These are phyloP conservation scores for Cardamine occulta DNA, from an alignment of 345 rosid genomes.

Conservation along the genomic window DNA sequence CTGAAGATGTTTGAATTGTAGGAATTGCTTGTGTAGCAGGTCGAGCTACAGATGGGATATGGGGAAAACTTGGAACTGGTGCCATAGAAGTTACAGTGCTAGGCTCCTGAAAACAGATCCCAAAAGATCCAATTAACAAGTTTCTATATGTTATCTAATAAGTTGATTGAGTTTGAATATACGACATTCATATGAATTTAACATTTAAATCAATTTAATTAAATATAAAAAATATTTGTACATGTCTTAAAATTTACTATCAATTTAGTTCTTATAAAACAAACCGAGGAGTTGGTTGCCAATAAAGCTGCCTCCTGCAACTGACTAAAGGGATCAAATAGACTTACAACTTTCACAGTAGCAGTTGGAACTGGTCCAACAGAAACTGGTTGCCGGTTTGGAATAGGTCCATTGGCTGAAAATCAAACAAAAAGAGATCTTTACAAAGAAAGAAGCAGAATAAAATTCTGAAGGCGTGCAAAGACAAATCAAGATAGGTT, in stretches of 20 bases:
- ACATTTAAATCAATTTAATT: not conserved
- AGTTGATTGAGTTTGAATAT: not conserved
- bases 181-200: slow-evolving; percentile 6
- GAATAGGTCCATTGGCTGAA: slow-evolving; percentile 69
- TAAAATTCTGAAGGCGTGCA: slow-evolving; percentile 26
- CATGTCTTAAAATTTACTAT: not conserved
- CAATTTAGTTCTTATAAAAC: not conserved
- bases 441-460: slow-evolving; percentile 22
- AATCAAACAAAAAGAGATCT: slow-evolving; percentile 24
- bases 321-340: slow-evolving; percentile 14
- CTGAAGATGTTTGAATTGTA: slow-evolving; percentile 82
- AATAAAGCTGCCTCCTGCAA: slow-evolving; percentile 25
- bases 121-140: slow-evolving; percentile 29
- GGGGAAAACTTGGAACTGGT: slow-evolving; percentile 69
- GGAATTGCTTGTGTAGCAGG: slow-evolving; percentile 76
- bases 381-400: slow-evolving; percentile 70
- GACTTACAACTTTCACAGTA: slow-evolving; percentile 90
- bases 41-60: slow-evolving; percentile 70
- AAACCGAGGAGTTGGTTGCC: slow-evolving; percentile 3
- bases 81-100: slow-evolving; percentile 72
- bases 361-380: slow-evolving; percentile 75
- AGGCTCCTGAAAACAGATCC: slow-evolving; percentile 66
- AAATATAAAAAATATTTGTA: not conserved
- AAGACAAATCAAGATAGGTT: slow-evolving; percentile 14
- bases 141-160: not conserved